Evolutionary conservation across 164 flowering plant species (phyloP), one percentile per base, ranked within the genome.

Genomic region (Aristolochia californica): DNA sequence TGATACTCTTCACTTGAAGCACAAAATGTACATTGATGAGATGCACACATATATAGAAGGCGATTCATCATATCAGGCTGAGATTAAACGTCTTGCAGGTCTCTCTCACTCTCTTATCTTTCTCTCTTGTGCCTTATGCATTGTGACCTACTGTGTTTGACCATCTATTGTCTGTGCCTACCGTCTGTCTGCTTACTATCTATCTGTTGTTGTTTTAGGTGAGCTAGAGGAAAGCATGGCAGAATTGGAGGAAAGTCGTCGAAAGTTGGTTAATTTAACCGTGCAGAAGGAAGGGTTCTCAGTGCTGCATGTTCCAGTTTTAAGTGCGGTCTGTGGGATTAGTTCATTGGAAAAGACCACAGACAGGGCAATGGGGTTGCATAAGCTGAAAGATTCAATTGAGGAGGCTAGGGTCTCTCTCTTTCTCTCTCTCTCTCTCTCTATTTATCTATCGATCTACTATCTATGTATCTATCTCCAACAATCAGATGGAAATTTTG

Each of bases 171-270:
- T 47, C 28, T 25, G 16, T 49, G 17, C 16, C 34, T 15, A 44
- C 17, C 24, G 2, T 16, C 61, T 62, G 23, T 17, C 63, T 61
- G 52, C 65, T 62, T 62, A 24, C 68, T 45, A 14, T 2, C n/a
- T 25, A 27, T 17, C 45, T 71, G 55, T 53, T n/a, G n/a, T n/a
- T n/a, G n/a, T n/a, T n/a, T 56, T 34, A 94, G 99, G 87, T 70
- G 91, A 94, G 61, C 72, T 94, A 70, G 99, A 94, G 66, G 99
- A 94, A 72, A 75, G 68, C 77, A 78, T 84, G 82, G 78, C 83
- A 30, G 96, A 90, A 67, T 88, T 94, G 67, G 97, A 94, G 73
- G 96, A 90, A 66, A 84, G 87, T 71, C 78, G 96, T 70, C 77
- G 97, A 70, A 94, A 82, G 66, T 69, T 87, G 55, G 76, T 87